Evolutionary conservation across 768 basidiomycete species (phyloP).

Genomic region (Suillus placidus): DNA sequence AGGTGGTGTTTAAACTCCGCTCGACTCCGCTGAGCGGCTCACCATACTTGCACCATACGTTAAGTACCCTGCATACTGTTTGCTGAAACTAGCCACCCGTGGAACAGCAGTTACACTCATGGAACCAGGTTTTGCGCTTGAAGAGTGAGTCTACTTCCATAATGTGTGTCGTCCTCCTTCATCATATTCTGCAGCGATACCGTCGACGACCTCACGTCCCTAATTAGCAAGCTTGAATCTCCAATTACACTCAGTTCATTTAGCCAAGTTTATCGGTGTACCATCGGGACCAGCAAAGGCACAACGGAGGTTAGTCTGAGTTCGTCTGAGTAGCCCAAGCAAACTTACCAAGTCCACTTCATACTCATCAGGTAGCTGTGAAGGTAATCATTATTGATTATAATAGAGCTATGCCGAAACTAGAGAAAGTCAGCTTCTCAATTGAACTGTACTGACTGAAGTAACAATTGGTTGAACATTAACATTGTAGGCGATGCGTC

Average conservation of each 20-base stretch:
- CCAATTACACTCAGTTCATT: background rate
- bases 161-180: background rate
- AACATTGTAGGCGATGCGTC: slow-evolving; percentile 17
- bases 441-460: background rate
- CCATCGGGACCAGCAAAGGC: background rate
- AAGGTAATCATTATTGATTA: background rate
- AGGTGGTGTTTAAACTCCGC: too few relatives aligned
- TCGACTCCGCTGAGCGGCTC: too few relatives aligned
- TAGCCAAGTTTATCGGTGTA: background rate
- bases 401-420: background rate
- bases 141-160: background rate
- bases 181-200: background rate
- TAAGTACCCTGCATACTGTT: background rate
- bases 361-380: background rate
- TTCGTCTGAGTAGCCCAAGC: background rate
- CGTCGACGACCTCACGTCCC: background rate
- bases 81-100: background rate
- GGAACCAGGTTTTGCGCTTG: background rate
- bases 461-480: background rate
- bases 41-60: too few relatives aligned
- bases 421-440: background rate
- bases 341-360: background rate
- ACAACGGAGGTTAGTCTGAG: background rate
- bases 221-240: background rate
- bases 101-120: background rate